These are phyloP conservation scores for Colletotrichum sp. DNA, from an alignment of 2,329 filamentous ascomycete species.

Conservation along the genomic window DNA sequence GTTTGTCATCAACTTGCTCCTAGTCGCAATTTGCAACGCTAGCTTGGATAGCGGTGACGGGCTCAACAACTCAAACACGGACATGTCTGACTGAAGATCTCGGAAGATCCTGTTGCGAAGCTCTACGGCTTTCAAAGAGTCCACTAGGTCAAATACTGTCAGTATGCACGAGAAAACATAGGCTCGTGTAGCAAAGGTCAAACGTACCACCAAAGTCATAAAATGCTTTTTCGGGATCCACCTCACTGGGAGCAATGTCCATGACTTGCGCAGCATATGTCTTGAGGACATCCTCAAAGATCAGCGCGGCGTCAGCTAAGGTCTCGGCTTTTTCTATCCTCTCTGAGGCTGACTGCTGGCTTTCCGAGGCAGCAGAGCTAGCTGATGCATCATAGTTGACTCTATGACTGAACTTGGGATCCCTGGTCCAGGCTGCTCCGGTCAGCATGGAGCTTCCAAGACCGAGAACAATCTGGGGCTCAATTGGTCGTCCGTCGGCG, in stretches of 20 bases:
- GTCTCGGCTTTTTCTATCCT: not conserved
- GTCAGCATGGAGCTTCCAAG: not conserved
- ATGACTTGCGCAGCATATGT: not conserved
- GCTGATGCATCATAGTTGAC: not conserved
- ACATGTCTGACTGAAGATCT: conserved; percentile 1
- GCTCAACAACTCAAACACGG: conserved; percentile 5
- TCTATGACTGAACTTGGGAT: conserved; percentile 1
- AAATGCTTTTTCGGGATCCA: conserved; percentile 4
- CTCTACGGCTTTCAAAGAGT: conserved; percentile 4
- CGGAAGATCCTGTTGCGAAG: not conserved
- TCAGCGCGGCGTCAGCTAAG: not conserved
- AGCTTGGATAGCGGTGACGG: not conserved
- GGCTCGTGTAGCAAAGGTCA: not conserved
- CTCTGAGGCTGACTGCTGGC: not conserved
- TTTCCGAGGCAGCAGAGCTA: not conserved
- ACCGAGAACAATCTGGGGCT: not conserved
- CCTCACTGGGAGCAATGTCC: not conserved
- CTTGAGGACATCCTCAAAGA: not conserved
- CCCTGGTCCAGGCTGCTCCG: not conserved
- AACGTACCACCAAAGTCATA: conserved; percentile 7
- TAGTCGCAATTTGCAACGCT: not conserved
- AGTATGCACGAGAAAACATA: not conserved
- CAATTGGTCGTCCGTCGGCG: not conserved
- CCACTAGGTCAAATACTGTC: not conserved
- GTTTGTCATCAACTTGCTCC: not conserved